phyloP scores from a whole-genome alignment of 2,329 filamentous ascomycete genomes.

The Paecilomyces fulvus region DNA sequence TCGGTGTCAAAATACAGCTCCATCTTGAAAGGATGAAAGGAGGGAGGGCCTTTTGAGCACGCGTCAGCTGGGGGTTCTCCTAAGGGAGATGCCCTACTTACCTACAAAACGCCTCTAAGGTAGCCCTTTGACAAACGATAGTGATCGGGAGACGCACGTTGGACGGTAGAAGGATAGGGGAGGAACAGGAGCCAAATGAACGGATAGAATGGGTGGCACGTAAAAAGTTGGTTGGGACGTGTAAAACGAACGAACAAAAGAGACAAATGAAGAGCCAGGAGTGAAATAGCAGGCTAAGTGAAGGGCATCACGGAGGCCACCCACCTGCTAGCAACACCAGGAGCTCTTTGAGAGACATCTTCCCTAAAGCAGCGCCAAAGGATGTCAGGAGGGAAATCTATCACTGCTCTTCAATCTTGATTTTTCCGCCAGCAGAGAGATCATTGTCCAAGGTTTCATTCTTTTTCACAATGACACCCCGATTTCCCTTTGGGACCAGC shows the following conservation, averaged over 20 bases:
- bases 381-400: not conserved
- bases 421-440: not conserved
- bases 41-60: not conserved
- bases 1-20: not conserved
- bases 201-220: not conserved
- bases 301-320: not conserved
- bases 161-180: not conserved
- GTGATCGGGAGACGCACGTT: not conserved
- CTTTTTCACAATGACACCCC: slow-evolving; percentile 19
- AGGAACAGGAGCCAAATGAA: not conserved
- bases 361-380: not conserved
- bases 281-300: not conserved
- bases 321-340: not conserved
- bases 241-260: not conserved
- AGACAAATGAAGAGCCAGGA: not conserved
- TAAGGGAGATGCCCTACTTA: not conserved
- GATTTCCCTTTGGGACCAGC: slow-evolving; percentile 52
- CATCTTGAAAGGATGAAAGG: not conserved
- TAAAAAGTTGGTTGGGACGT: not conserved
- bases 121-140: not conserved
- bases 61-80: not conserved
- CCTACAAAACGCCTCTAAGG: not conserved
- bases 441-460: not conserved
- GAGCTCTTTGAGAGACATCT: not conserved
- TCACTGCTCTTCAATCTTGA: not conserved